Evolutionary conservation across 2,329 filamentous ascomycete species (phyloP), one percentile per base, ranked within the genome.

Genomic region (Amauroascus niger): DNA sequence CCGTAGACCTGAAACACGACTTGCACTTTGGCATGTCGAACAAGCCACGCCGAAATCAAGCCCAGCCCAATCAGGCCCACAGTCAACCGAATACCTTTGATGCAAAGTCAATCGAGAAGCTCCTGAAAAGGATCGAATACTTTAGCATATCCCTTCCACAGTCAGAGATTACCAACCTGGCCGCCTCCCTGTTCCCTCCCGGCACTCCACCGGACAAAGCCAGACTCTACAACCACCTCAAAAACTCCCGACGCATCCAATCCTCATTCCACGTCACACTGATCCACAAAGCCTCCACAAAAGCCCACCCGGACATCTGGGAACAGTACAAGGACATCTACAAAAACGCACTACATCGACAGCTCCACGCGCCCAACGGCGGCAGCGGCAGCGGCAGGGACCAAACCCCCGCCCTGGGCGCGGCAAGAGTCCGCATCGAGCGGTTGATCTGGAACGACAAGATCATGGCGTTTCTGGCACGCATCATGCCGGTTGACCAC

Each of bases 251-350:
- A 18, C 86, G 93, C 52, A 72, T 97, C 5, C 91, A 97, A 69
- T 66, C 78, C n/a, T 78, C 83, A 39, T 98, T 97, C 67, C 93
- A 98, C 67, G 87, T 98, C 55, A 98, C 93, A 0, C 79, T 98
- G 37, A 88, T 96, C 67, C 93, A 98, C 69, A 83, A 84, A 45
- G 82, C 84, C 9, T 75, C 74, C 2, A 73, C 80, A 8, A 74
- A 75, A 39, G 71, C 83, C 28, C 70, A 83, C 58, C 78, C 83
- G 0, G 79, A 84, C 7, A 74, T 91, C 52, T 98, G 93, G 93
- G 72, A 84, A 52, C 79, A 76, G 53, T 91, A 96, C 61, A 68
- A 66, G 4, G 71, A 77, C n/a, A 69, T 87, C 1, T 81, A 87
- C 61, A 65, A 69, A 20, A 58, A 64, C 16, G 63, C 65, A 3